Conservation (phyloP, 495 filamentous ascomycete genomes). For the Penicillium canariense region DNA sequence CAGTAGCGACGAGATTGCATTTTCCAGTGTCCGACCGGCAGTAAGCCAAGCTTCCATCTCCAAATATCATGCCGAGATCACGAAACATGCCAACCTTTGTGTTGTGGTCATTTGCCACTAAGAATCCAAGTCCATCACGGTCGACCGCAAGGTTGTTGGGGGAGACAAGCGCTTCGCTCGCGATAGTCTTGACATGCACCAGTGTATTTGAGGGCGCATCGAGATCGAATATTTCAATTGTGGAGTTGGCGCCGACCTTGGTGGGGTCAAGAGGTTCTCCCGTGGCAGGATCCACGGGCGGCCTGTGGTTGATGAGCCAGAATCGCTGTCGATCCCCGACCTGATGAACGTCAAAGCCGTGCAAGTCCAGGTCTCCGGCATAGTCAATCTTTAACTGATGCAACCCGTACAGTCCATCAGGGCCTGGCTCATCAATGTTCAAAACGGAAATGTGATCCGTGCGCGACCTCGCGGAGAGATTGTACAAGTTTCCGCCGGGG, state of each 20-base stretch:
- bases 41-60: constrained; percentile 15
- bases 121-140: constrained; percentile 21
- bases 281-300: constrained; percentile 31
- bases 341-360: constrained; percentile 28
- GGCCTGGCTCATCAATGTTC: constrained; percentile 29
- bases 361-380: constrained; percentile 27
- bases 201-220: constrained; percentile 13
- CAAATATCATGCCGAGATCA: constrained; percentile 11
- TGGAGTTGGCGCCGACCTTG: constrained; percentile 36
- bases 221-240: constrained; percentile 34
- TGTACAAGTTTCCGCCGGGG: constrained; percentile 13
- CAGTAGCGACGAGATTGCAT: constrained; percentile 26
- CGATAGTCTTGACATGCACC: constrained; percentile 30
- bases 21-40: constrained; percentile 18
- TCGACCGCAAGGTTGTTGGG: constrained; percentile 36
- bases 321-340: constrained; percentile 24
- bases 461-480: constrained; percentile 24
- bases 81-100: constrained; percentile 27
- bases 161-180: constrained; percentile 27
- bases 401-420: constrained; percentile 21
- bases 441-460: constrained; percentile 32
- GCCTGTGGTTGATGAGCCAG: constrained; percentile 41
- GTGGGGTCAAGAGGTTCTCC: constrained; percentile 29
- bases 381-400: constrained; percentile 22
- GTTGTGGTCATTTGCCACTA: constrained; percentile 37